Conservation (phyloP, 139 green algal species). For the Coelastrella sp. region DNA sequence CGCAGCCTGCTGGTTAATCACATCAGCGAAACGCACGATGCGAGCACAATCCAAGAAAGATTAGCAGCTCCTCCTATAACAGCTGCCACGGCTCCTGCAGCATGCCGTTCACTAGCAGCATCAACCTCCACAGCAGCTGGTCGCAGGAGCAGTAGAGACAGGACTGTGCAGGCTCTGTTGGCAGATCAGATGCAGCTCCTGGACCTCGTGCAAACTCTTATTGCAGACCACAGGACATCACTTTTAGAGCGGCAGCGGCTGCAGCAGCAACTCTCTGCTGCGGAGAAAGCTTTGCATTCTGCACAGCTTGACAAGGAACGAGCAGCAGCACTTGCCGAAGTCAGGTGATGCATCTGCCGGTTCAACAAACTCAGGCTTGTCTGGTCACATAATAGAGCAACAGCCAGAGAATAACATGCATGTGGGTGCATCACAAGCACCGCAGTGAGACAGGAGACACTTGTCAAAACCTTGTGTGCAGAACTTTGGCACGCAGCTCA, state of each 20-base stretch:
- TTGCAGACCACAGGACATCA: constrained; percentile 23
- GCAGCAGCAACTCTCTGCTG: neutral
- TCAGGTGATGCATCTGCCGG: neutral
- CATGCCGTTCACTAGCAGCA: too few relatives aligned
- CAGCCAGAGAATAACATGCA: too few relatives aligned
- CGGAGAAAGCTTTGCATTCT: neutral
- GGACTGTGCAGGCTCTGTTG: neutral
- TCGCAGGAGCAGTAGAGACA: constrained; percentile 1
- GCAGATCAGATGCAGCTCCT: constrained; percentile 45
- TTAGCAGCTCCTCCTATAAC: neutral
- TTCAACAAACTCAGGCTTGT: neutral
- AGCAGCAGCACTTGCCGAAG: constrained; percentile 15
- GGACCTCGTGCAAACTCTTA: constrained; percentile 2
- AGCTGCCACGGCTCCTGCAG: neutral
- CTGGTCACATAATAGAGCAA: too few relatives aligned
- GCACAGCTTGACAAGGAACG: constrained; percentile 28
- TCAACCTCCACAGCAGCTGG: neutral
- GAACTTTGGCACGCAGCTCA: too few relatives aligned
- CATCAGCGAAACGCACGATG: constrained; percentile 7
- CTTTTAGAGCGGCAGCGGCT: constrained; percentile 39
- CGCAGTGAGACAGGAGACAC: too few relatives aligned
- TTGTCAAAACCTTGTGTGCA: too few relatives aligned
- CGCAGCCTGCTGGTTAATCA: constrained; percentile 27
- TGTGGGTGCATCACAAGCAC: too few relatives aligned
- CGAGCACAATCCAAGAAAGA: neutral